Conservation (phyloP, 345 rosid species). For the Eucalyptus tenuipes region DNA sequence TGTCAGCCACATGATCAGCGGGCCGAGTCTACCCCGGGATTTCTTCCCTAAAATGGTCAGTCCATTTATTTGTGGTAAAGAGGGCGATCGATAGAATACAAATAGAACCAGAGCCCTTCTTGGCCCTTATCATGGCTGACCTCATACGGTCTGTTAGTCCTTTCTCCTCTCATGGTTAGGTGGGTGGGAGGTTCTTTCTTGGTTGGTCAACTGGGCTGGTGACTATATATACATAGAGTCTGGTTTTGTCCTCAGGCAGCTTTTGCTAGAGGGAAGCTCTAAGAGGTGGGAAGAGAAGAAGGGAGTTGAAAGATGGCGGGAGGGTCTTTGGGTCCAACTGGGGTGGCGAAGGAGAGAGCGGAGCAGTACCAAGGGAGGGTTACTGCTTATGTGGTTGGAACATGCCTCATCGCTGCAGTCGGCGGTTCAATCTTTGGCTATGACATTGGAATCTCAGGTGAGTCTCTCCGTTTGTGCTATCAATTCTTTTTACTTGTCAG, state of each 20-base stretch:
- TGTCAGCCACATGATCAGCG: not conserved
- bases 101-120: not conserved
- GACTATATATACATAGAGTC: not conserved
- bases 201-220: not conserved
- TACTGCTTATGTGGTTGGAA: conserved; percentile 51
- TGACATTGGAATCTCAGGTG: conserved; percentile 91
- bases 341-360: conserved; percentile 85
- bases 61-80: not conserved
- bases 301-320: conserved; percentile 46
- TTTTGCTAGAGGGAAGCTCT: not conserved
- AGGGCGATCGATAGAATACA: not conserved
- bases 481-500: not conserved
- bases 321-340: conserved; percentile 57
- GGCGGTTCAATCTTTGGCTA: conserved; percentile 91
- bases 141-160: not conserved
- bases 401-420: conserved; percentile 67
- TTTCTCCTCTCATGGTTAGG: not conserved
- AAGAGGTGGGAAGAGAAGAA: not conserved
- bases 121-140: not conserved
- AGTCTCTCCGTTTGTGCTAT: not conserved
- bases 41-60: not conserved
- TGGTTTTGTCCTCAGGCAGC: not conserved
- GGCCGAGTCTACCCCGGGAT: not conserved
- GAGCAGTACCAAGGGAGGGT: conserved; percentile 65
- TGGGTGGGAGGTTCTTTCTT: not conserved